These are phyloP conservation scores for Paecilomyces formosus DNA, from an alignment of 2,329 filamentous ascomycete species.

Conservation along the genomic window DNA sequence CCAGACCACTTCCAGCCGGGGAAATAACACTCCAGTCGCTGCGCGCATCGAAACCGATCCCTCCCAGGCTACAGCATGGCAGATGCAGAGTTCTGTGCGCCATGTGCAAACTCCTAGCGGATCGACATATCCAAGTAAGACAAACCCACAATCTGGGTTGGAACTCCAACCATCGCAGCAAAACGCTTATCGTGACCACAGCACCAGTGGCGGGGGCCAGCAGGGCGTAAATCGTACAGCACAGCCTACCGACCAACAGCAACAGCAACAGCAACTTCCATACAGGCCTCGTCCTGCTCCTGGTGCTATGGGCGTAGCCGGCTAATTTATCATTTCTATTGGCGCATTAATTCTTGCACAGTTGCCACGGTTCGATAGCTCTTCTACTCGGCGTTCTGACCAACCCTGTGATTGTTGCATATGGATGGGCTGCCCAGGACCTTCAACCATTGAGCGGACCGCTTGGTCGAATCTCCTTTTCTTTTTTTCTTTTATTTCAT, in stretches of 20 bases:
- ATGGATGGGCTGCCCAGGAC: slow-evolving; percentile 20
- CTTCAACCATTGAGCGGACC: slow-evolving; percentile 18
- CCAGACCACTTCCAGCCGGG: slow-evolving; percentile 32
- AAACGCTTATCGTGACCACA: slow-evolving; percentile 23
- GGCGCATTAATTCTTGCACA: slow-evolving; percentile 10
- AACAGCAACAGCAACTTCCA: slow-evolving; percentile 24
- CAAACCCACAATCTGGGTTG: slow-evolving; percentile 13
- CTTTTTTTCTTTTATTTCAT: slow-evolving; percentile 8
- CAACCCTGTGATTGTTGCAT: slow-evolving; percentile 7
- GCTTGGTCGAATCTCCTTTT: slow-evolving; percentile 22
- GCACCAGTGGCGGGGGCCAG: slow-evolving; percentile 27
- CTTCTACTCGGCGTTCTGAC: background rate
- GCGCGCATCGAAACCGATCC: slow-evolving; percentile 79
- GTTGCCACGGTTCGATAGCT: slow-evolving; percentile 4
- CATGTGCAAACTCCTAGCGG: slow-evolving; percentile 52
- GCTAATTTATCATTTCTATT: slow-evolving; percentile 14
- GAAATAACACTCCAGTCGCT: slow-evolving; percentile 42
- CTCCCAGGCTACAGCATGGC: slow-evolving; percentile 60
- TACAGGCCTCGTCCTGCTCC: slow-evolving; percentile 29
- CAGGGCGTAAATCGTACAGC: slow-evolving; percentile 11
- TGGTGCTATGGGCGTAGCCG: slow-evolving; percentile 33
- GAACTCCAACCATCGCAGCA: slow-evolving; percentile 20
- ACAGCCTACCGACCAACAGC: slow-evolving; percentile 21
- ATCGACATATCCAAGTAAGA: slow-evolving; percentile 23
- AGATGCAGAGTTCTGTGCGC: slow-evolving; percentile 75